Evolutionary conservation across 2,329 filamentous ascomycete genomes (phyloP).

Genomic region (Corynespora cassiicola): DNA sequence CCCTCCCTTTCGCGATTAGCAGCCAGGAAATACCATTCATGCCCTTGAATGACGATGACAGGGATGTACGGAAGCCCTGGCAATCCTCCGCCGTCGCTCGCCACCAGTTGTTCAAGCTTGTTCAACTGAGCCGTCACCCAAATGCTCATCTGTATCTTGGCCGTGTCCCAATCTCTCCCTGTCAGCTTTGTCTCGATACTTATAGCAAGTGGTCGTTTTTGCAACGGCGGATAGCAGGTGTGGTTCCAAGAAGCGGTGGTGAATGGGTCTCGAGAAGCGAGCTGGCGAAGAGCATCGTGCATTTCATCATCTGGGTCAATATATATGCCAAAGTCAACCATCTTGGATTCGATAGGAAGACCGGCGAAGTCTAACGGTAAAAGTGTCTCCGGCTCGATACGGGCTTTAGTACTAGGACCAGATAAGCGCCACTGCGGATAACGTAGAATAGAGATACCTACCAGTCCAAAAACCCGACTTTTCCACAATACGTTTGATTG

Average conservation of each 20-base stretch:
- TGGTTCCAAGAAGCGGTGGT: conserved; percentile 6
- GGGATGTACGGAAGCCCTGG: conserved; percentile 8
- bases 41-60: conserved; percentile 14
- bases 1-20: conserved; percentile 2
- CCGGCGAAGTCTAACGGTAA: conserved; percentile 1
- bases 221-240: conserved; percentile 4
- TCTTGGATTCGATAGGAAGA: conserved; percentile 4
- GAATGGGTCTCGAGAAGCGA: conserved; percentile 1
- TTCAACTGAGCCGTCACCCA: conserved; percentile 9
- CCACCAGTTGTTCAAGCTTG: conserved; percentile 6
- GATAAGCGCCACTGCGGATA: too few relatives aligned
- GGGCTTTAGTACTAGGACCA: conserved; percentile 2
- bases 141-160: conserved; percentile 5
- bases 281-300: background rate
- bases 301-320: conserved; percentile 3
- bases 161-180: conserved; percentile 1
- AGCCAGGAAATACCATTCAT: conserved; percentile 12
- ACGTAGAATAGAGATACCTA: conserved; percentile 1
- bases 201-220: conserved; percentile 4
- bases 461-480: conserved; percentile 7
- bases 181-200: conserved; percentile 11
- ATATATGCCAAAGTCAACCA: conserved; percentile 12
- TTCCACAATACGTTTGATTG: background rate
- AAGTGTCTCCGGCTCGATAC: conserved; percentile 2
- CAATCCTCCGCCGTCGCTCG: background rate